Percentiles rank a stretch among this genome's conserved stretches.
Conservation (phyloP, 495 filamentous ascomycete species). For the Podospora comata region DNA sequence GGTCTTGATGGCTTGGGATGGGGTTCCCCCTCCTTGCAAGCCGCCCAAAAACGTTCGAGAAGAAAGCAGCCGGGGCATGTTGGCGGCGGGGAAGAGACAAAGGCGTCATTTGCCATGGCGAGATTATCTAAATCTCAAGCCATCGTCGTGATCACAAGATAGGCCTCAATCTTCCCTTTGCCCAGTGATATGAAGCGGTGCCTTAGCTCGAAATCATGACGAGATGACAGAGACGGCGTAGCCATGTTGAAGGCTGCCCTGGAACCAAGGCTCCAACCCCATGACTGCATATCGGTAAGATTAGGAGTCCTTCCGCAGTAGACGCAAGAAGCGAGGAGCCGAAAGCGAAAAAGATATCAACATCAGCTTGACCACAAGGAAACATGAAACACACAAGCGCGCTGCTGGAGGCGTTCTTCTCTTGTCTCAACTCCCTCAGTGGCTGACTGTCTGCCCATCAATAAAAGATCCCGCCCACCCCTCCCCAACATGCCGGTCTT, state of each 20-base stretch:
- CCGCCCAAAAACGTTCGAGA: constrained; percentile 19
- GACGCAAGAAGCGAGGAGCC: constrained; percentile 7
- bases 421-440: constrained; percentile 17
- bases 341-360: constrained; percentile 11
- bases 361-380: constrained; percentile 23
- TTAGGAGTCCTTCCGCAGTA: neutral
- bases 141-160: constrained; percentile 16
- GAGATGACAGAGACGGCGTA: neutral
- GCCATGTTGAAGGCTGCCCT: neutral
- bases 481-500: neutral
- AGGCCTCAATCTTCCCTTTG: neutral
- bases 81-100: constrained; percentile 3
- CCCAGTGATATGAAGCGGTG: neutral
- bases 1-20: constrained; percentile 3
- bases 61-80: neutral
- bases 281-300: constrained; percentile 1
- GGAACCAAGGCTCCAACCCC: neutral
- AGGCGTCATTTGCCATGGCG: constrained; percentile 17
- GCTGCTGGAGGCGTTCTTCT: constrained; percentile 15
- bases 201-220: neutral
- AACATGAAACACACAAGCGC: constrained; percentile 41
- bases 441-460: constrained; percentile 14
- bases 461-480: constrained; percentile 9
- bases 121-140: constrained; percentile 18
- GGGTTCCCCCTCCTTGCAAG: constrained; percentile 20